These are phyloP conservation scores for Cutaneotrichosporon cutaneum DNA, from an alignment of 1,284 basidiomycete species.

Conservation along the genomic window DNA sequence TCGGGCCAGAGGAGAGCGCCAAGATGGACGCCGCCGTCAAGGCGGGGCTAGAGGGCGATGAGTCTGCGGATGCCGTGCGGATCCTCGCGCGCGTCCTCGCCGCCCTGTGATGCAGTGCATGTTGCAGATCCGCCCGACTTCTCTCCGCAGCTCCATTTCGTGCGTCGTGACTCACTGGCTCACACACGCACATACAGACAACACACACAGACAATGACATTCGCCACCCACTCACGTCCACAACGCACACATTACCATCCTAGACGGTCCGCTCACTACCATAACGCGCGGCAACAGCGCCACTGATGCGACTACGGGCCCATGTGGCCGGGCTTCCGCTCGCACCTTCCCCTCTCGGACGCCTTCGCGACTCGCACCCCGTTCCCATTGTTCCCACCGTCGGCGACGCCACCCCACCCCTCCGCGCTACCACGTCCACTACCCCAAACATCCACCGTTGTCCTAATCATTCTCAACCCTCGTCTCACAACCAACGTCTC, in stretches of 20 bases:
- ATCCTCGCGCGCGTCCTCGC: constrained; percentile 3
- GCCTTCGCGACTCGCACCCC: background rate
- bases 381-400: background rate
- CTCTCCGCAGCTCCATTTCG: too few relatives aligned
- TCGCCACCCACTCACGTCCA: too few relatives aligned
- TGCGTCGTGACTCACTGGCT: too few relatives aligned
- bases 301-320: background rate
- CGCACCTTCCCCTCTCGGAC: background rate
- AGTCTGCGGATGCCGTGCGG: background rate
- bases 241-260: too few relatives aligned
- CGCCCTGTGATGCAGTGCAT: background rate
- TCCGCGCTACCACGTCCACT: background rate
- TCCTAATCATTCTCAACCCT: background rate
- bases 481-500: background rate
- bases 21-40: background rate
- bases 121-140: background rate
- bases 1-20: background rate
- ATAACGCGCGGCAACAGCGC: background rate
- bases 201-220: too few relatives aligned
- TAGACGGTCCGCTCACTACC: background rate
- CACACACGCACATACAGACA: background rate
- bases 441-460: background rate
- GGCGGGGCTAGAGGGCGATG: background rate
- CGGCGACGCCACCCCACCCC: background rate
- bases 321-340: background rate